Conservation (phyloP, 345 rosid genomes). For the Aquilaria yunnanensis region DNA sequence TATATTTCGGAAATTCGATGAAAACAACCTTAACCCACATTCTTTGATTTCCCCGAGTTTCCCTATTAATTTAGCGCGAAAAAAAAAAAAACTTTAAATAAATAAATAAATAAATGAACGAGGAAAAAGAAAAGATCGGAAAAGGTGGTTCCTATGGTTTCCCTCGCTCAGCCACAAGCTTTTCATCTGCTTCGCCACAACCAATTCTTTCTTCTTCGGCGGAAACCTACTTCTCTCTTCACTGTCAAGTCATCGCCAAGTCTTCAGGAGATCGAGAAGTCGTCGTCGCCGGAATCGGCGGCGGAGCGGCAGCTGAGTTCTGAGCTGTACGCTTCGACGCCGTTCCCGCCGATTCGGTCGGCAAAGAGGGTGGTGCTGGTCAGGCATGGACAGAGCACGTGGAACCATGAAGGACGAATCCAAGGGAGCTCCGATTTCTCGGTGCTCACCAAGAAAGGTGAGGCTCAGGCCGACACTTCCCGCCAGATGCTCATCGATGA, state of each 20-base stretch:
- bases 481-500: constrained; percentile 85
- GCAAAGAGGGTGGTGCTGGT: constrained; percentile 87
- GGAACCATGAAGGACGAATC: constrained; percentile 90
- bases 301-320: constrained; percentile 19
- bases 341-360: constrained; percentile 41
- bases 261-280: constrained; percentile 22
- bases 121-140: not conserved
- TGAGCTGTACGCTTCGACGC: constrained; percentile 26
- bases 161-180: constrained; percentile 23
- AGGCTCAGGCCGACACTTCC: constrained; percentile 82
- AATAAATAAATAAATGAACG: no score
- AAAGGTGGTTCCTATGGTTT: constrained; percentile 53
- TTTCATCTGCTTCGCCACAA: constrained; percentile 19
- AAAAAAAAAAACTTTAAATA: not conserved
- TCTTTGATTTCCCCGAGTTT: no score
- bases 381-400: constrained; percentile 96
- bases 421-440: constrained; percentile 95
- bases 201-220: constrained; percentile 17
- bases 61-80: constrained; percentile 19
- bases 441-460: constrained; percentile 80
- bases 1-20: not conserved
- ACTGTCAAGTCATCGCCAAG: constrained; percentile 34
- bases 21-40: constrained; percentile 19
- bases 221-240: constrained; percentile 12
- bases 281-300: constrained; percentile 10